Percentiles rank a stretch among this genome's conserved stretches.
phyloP scores from a whole-genome alignment of 2,329 filamentous ascomycete species.

The Cytospora chrysosperma region DNA sequence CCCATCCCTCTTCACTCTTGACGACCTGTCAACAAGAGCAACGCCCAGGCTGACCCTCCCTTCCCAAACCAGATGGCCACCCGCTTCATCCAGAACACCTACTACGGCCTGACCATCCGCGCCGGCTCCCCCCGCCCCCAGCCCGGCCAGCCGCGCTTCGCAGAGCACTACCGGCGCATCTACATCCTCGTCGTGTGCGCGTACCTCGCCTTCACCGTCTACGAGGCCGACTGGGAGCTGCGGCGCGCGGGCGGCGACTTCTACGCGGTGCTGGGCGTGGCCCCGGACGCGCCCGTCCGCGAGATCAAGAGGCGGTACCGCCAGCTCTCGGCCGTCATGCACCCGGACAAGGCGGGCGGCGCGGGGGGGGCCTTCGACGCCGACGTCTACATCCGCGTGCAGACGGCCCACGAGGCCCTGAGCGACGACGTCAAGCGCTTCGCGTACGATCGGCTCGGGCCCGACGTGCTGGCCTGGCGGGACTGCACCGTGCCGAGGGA shows the following conservation, averaged over 20 bases:
- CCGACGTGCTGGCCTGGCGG: slow-evolving; percentile 65
- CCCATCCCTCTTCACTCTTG: not conserved
- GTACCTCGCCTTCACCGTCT: slow-evolving; percentile 90
- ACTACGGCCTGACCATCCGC: slow-evolving; percentile 85
- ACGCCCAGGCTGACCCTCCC: slow-evolving; percentile 1
- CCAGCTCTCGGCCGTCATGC: slow-evolving; percentile 66
- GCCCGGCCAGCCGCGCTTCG: slow-evolving; percentile 66
- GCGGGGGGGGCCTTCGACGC: slow-evolving; percentile 36
- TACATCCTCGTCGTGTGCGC: slow-evolving; percentile 77
- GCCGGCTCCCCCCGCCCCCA: slow-evolving; percentile 80
- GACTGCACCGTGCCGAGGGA: slow-evolving; percentile 69
- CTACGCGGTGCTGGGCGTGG: slow-evolving; percentile 74
- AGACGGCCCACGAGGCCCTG: slow-evolving; percentile 79
- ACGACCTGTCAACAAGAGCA: not conserved
- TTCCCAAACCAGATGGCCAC: slow-evolving; percentile 64
- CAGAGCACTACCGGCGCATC: slow-evolving; percentile 75
- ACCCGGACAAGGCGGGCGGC: slow-evolving; percentile 73
- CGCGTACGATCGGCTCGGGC: slow-evolving; percentile 87
- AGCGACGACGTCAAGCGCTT: slow-evolving; percentile 75
- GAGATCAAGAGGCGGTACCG: slow-evolving; percentile 84
- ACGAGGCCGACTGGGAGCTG: slow-evolving; percentile 84
- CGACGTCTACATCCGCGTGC: slow-evolving; percentile 75
- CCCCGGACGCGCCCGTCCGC: slow-evolving; percentile 66
- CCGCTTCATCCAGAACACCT: slow-evolving; percentile 73
- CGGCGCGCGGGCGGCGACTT: slow-evolving; percentile 66